A percentile compares a stretch with the other conserved stretches of the same genome.
Conservation (phyloP, 2,329 filamentous ascomycete genomes). For the Colletotrichum cordylinicola region DNA sequence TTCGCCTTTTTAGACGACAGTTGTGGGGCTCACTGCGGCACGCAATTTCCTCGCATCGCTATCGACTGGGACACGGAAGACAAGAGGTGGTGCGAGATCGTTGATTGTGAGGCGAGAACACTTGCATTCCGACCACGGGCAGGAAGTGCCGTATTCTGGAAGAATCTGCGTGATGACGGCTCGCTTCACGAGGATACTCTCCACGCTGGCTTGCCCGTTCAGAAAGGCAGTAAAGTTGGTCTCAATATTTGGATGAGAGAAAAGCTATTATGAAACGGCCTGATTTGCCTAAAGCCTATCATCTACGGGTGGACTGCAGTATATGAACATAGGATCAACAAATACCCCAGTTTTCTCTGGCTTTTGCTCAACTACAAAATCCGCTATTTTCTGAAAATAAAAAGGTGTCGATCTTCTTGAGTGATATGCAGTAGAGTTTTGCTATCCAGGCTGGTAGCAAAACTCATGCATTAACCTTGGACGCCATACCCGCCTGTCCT, state of each 20-base stretch:
- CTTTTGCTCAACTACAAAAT: neutral
- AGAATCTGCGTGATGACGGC: neutral
- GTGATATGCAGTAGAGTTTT: too few relatives aligned
- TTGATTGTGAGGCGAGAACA: neutral
- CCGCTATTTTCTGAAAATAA: rapidly evolving
- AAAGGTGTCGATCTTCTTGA: rapidly evolving
- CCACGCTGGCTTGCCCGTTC: neutral
- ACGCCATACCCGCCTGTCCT: too few relatives aligned
- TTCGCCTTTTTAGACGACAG: neutral
- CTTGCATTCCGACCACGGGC: neutral
- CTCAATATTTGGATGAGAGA: neutral
- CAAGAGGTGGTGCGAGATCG: neutral
- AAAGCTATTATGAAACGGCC: neutral
- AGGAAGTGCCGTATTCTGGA: neutral
- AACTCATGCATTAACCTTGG: too few relatives aligned
- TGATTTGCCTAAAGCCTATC: neutral
- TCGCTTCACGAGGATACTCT: neutral
- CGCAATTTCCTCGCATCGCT: rapidly evolving
- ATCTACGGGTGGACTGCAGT: rapidly evolving
- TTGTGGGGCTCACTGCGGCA: neutral
- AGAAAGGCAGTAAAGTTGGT: neutral
- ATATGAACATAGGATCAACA: neutral
- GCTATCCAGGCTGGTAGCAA: too few relatives aligned
- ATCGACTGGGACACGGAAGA: neutral
- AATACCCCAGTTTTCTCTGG: rapidly evolving